These are phyloP conservation scores for Naganishia onofrii DNA, from an alignment of 768 basidiomycete species.

Conservation along the genomic window DNA sequence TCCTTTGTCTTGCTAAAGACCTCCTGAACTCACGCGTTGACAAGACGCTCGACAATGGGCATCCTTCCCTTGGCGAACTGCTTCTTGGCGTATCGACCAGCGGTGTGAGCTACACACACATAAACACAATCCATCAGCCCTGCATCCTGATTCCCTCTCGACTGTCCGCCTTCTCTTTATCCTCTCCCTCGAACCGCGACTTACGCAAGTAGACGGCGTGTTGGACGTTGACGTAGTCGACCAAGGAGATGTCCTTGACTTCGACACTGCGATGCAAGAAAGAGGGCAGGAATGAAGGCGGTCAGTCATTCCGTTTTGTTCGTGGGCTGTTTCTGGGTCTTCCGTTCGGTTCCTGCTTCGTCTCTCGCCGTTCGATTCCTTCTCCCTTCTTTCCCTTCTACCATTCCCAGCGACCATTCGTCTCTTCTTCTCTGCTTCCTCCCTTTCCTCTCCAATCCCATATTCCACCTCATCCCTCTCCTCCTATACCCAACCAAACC, in stretches of 20 bases:
- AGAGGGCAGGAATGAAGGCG: neutral
- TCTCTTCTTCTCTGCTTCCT: neutral
- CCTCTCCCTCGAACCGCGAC: slow-evolving; percentile 23
- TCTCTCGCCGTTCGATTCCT: neutral
- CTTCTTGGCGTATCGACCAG: slow-evolving; percentile 98
- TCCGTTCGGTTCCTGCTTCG: neutral
- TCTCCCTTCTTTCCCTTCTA: neutral
- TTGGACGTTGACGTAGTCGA: slow-evolving; percentile 98
- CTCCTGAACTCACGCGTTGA: slow-evolving; percentile 71
- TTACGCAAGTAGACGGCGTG: slow-evolving; percentile 85
- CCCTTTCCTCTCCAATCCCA: neutral
- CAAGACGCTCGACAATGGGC: slow-evolving; percentile 99
- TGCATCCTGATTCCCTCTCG: neutral
- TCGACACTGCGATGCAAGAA: slow-evolving; percentile 67
- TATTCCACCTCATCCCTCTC: neutral
- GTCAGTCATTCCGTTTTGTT: neutral
- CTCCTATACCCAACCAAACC: slow-evolving; percentile 20
- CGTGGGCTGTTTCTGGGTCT: slow-evolving; percentile 5
- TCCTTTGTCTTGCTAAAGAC: neutral
- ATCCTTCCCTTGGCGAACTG: slow-evolving; percentile 99
- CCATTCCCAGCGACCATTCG: neutral
- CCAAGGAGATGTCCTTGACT: slow-evolving; percentile 97
- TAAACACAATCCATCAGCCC: slow-evolving; percentile 23
- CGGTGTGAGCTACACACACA: slow-evolving; percentile 69
- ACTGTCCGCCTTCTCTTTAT: neutral